phyloP scores from a whole-genome alignment of 352 stramenopile genomes.

The Phytophthora lateralis region DNA sequence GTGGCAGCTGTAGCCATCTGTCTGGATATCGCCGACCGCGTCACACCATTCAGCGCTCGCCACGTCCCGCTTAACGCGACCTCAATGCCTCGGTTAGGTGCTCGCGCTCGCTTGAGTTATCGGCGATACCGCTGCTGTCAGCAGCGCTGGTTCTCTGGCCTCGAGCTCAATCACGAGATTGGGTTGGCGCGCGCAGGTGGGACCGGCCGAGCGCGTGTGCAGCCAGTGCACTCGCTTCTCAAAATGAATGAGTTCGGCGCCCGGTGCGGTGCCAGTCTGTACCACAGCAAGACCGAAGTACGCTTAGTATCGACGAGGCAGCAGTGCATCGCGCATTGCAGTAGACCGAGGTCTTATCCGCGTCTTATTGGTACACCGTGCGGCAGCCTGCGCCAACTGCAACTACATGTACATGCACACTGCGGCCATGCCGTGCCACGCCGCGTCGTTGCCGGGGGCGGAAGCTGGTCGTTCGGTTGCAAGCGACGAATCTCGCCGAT shows the following conservation, averaged over 20 bases:
- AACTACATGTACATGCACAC: neutral
- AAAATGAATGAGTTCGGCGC: neutral
- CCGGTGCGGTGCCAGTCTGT: conserved; percentile 19
- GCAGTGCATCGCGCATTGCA: neutral
- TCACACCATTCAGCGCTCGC: conserved; percentile 15
- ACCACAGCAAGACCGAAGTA: neutral
- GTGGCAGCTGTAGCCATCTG: neutral
- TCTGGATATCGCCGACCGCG: conserved; percentile 1
- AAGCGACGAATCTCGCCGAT: conserved; percentile 23
- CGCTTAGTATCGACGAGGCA: neutral
- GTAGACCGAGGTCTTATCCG: neutral
- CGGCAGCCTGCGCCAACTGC: conserved; percentile 1
- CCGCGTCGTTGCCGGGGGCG: conserved; percentile 3
- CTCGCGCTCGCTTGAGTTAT: neutral
- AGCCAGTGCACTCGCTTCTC: conserved; percentile 17
- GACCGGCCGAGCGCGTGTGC: conserved; percentile 11
- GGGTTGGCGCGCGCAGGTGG: conserved; percentile 19
- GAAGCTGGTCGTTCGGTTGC: conserved; percentile 21
- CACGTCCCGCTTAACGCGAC: conserved; percentile 1
- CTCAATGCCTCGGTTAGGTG: conserved; percentile 8
- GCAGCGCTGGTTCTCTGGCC: too few species aligned
- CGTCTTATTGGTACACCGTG: neutral
- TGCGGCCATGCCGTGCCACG: neutral
- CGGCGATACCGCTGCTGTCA: too few species aligned
- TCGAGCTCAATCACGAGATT: conserved; percentile 11